phyloP scores from a whole-genome alignment of 345 rosid species.

The Eucalyptus regnans region DNA sequence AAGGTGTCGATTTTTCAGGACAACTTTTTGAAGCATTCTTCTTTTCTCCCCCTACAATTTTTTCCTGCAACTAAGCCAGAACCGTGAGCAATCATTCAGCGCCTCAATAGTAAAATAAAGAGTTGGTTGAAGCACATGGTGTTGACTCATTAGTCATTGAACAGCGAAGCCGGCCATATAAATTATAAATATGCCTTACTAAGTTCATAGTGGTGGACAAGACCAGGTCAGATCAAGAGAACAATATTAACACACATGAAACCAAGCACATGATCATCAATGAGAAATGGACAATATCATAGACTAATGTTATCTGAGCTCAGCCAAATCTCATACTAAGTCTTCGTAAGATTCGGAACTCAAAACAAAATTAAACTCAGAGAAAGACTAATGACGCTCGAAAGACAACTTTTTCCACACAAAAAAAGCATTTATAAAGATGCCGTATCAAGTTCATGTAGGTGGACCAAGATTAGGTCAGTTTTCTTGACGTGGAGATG shows the following conservation, averaged over 20 bases:
- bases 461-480: neutral
- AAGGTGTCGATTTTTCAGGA: neutral
- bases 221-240: neutral
- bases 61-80: neutral
- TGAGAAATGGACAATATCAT: neutral
- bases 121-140: neutral
- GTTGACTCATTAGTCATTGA: neutral
- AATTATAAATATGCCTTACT: too few species aligned
- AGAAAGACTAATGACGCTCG: neutral
- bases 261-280: neutral
- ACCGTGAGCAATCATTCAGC: neutral
- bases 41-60: neutral
- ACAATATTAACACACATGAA: neutral
- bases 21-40: neutral
- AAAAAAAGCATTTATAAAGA: neutral
- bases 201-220: neutral
- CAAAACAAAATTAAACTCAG: neutral
- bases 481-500: neutral
- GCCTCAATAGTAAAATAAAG: neutral
- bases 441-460: neutral
- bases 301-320: neutral
- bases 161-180: neutral
- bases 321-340: neutral
- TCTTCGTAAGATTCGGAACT: neutral
- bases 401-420: neutral